phyloP scores from a whole-genome alignment of 1,139 yeast species.

The Nakaseomyces nivariensis region DNA sequence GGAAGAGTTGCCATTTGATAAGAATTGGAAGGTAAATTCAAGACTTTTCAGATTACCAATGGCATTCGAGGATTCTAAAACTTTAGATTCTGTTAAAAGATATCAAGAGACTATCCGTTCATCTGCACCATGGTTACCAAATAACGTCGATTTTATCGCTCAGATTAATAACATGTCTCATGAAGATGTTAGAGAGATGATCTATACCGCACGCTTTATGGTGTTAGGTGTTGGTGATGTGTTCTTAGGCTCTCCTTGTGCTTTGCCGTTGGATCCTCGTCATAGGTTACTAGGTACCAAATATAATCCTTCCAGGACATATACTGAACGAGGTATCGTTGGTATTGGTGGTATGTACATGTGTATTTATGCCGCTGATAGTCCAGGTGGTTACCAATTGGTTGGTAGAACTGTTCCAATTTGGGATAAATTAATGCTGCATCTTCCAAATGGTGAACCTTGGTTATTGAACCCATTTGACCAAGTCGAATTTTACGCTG shows the following conservation, averaged over 20 bases:
- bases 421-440: constrained; percentile 83
- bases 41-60: constrained; percentile 78
- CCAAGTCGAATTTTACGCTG: constrained; percentile 90
- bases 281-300: constrained; percentile 87
- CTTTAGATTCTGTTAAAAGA: constrained; percentile 79
- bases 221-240: constrained; percentile 96
- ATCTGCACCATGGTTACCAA: constrained; percentile 95
- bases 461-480: constrained; percentile 91
- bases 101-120: constrained; percentile 89
- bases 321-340: constrained; percentile 92
- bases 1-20: constrained; percentile 57
- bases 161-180: constrained; percentile 74
- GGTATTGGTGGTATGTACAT: constrained; percentile 98
- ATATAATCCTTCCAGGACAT: constrained; percentile 93
- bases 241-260: constrained; percentile 96
- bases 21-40: constrained; percentile 79
- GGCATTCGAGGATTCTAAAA: constrained; percentile 90
- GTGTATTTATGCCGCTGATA: constrained; percentile 97
- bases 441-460: constrained; percentile 52
- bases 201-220: constrained; percentile 80
- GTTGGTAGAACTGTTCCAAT: constrained; percentile 95
- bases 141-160: constrained; percentile 91
- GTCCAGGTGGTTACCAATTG: constrained; percentile 97
- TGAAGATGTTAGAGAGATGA: constrained; percentile 66
- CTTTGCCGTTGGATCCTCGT: constrained; percentile 94